phyloP scores from a whole-genome alignment of 805 yeast genomes.

The Debaryomyces prosopidis region DNA sequence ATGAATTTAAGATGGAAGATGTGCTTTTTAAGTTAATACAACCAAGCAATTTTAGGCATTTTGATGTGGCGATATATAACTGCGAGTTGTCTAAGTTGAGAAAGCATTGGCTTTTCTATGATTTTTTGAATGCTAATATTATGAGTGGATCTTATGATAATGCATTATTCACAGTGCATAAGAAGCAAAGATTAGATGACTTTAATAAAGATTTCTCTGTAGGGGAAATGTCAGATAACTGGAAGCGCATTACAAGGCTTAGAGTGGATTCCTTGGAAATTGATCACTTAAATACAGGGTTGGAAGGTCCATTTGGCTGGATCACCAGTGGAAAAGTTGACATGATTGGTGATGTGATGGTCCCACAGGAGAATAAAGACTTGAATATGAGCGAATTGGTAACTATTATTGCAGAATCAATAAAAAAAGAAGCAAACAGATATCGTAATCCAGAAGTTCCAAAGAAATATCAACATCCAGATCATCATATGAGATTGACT shows the following conservation, averaged over 20 bases:
- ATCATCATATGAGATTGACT: slow-evolving; percentile 29
- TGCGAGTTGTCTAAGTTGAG: slow-evolving; percentile 79
- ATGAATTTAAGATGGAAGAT: slow-evolving; percentile 79
- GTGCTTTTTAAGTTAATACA: slow-evolving; percentile 78
- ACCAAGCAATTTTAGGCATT: slow-evolving; percentile 79
- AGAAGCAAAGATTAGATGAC: slow-evolving; percentile 60
- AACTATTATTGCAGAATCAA: slow-evolving; percentile 45
- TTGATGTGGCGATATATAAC: slow-evolving; percentile 83
- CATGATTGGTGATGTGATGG: slow-evolving; percentile 86
- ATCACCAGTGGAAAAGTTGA: slow-evolving; percentile 89
- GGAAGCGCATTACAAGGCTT: slow-evolving; percentile 63
- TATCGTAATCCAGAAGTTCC: slow-evolving; percentile 31
- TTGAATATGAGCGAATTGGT: slow-evolving; percentile 51
- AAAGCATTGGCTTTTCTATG: slow-evolving; percentile 92
- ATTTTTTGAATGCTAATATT: slow-evolving; percentile 77
- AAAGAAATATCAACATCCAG: slow-evolving; percentile 18
- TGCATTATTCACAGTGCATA: slow-evolving; percentile 88
- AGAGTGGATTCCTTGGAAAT: slow-evolving; percentile 83
- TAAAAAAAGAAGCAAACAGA: slow-evolving; percentile 50
- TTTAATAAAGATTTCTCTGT: slow-evolving; percentile 23
- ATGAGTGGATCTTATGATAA: slow-evolving; percentile 92
- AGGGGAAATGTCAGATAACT: slow-evolving; percentile 16
- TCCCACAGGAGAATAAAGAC: slow-evolving; percentile 65
- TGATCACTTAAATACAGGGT: slow-evolving; percentile 87
- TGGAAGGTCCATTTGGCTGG: slow-evolving; percentile 97